Evolutionary conservation across 2,329 filamentous ascomycete genomes (phyloP), one percentile per base, ranked within the genome.

Genomic region (Magnaporthiopsis poae): DNA sequence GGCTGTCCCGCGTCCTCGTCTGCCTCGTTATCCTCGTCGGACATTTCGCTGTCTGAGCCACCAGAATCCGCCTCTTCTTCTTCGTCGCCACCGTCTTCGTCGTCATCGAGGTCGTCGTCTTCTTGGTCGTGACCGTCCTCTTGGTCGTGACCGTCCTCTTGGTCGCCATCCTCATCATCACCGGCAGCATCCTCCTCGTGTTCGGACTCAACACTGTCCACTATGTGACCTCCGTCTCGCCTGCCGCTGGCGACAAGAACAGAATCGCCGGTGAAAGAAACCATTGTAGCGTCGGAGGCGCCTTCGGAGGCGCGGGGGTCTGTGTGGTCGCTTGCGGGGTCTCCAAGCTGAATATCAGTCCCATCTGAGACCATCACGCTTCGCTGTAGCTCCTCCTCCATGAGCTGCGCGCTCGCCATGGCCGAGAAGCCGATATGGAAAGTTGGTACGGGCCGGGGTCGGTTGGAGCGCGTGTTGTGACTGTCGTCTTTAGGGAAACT

Each of bases 371-470:
- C 77, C 70, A 82, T 76, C 61, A 80, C 81, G 73, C 82, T 85
- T 71, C 84, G 82, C 71, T 85, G 84, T 67, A 85, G 77, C 73
- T 86, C 82, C 68, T 86, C 83, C 73, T 86, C 80, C 76, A 84
- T 85, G 64, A 81, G 77, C 71, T 84, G 83, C 66, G 81, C 79
- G 71, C 80, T 84, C 65, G 80, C 75, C 81, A 84, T 84, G 62
- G 70, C 76, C 71, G 21, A 33, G 52, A 56, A 25, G 21, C n/a
- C 2, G 7, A n/a, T 18, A 21, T 56, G 15, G 15, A 56, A 4
- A 11, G 21, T 56, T 21, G 46, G n/a, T 56, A 11, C 7, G 46
- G 8, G 46, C 46, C 5, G 8, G 18, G 21, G 9, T 56, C 46
- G 46, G 46, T 25, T 56, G 46, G 46, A 18, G 46, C 46, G 46